Evolutionary conservation across 78 protist species (phyloP).

Genomic region (Dictyostelium citrinum): DNA sequence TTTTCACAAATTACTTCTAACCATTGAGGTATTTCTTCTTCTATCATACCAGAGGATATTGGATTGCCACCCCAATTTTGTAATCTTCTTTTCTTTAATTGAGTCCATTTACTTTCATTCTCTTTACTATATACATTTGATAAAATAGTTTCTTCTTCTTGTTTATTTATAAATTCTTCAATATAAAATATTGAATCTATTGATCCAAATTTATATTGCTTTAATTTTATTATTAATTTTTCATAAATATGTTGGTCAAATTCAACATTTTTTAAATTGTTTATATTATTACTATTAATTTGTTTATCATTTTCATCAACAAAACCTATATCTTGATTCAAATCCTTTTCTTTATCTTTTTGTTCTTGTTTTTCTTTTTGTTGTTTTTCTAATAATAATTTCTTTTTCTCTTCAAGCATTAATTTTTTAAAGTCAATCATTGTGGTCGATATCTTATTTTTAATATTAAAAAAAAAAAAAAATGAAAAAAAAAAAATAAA

Average conservation of each 20-base stretch:
- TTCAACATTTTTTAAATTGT: background rate
- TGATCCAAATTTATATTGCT: background rate
- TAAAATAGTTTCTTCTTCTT: background rate
- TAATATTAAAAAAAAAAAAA: background rate
- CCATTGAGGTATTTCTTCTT: conserved; percentile 51
- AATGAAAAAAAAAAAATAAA: background rate
- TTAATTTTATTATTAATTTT: background rate
- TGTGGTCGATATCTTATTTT: background rate
- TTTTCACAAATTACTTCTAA: background rate
- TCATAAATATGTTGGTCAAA: background rate
- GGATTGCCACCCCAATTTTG: conserved; percentile 82
- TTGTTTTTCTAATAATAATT: background rate
- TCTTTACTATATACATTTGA: conserved; percentile 33
- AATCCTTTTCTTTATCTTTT: background rate
- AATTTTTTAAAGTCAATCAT: conserved; percentile 58
- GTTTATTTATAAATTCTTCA: conserved; percentile 12
- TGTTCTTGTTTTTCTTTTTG: background rate
- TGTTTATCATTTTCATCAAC: background rate
- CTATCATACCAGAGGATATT: conserved; percentile 41
- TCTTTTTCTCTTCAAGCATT: conserved; percentile 35
- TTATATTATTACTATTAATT: background rate
- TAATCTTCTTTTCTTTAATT: conserved; percentile 65
- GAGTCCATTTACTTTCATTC: conserved; percentile 32
- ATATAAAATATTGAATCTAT: conserved; percentile 8
- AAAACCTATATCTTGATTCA: background rate